phyloP scores from a whole-genome alignment of 2,329 filamentous ascomycete genomes.

The Colletotrichum neosansevieriae region DNA sequence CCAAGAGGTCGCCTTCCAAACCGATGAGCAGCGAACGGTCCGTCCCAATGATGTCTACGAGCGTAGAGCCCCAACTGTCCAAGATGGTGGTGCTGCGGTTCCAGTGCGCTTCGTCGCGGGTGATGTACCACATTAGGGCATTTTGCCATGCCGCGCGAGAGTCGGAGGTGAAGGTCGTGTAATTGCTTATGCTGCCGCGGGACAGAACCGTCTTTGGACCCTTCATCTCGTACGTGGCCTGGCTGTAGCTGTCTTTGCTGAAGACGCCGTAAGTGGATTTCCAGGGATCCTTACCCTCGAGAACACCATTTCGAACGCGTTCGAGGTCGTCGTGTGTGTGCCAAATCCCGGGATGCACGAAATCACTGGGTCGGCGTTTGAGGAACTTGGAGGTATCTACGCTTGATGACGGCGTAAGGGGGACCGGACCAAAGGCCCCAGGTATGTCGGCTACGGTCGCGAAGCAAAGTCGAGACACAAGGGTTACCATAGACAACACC shows the following conservation, averaged over 20 bases:
- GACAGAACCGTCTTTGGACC: slow-evolving; percentile 48
- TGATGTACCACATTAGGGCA: slow-evolving; percentile 58
- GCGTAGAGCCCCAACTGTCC: slow-evolving; percentile 50
- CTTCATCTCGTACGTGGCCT: slow-evolving; percentile 46
- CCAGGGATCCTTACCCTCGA: slow-evolving; percentile 29
- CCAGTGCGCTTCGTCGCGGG: slow-evolving; percentile 51
- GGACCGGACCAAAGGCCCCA: slow-evolving; percentile 13
- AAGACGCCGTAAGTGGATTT: slow-evolving; percentile 20
- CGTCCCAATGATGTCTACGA: slow-evolving; percentile 50
- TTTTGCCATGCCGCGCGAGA: slow-evolving; percentile 55
- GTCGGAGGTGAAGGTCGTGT: slow-evolving; percentile 51
- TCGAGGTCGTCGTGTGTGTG: slow-evolving; percentile 37
- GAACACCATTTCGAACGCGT: slow-evolving; percentile 22
- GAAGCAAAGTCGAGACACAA: background rate
- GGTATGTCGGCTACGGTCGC: slow-evolving; percentile 30
- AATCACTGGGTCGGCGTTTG: slow-evolving; percentile 28
- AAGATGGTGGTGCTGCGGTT: slow-evolving; percentile 50
- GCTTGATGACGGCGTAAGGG: background rate
- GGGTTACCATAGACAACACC: background rate
- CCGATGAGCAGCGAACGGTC: slow-evolving; percentile 53
- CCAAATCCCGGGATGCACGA: slow-evolving; percentile 28
- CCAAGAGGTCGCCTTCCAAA: slow-evolving; percentile 54
- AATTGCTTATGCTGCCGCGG: slow-evolving; percentile 51
- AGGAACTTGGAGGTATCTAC: slow-evolving; percentile 19
- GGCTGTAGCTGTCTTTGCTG: slow-evolving; percentile 31